Evolutionary conservation across 2,329 filamentous ascomycete species (phyloP), one percentile per base, ranked within the genome.

Genomic region (Ascochyta fabae): DNA sequence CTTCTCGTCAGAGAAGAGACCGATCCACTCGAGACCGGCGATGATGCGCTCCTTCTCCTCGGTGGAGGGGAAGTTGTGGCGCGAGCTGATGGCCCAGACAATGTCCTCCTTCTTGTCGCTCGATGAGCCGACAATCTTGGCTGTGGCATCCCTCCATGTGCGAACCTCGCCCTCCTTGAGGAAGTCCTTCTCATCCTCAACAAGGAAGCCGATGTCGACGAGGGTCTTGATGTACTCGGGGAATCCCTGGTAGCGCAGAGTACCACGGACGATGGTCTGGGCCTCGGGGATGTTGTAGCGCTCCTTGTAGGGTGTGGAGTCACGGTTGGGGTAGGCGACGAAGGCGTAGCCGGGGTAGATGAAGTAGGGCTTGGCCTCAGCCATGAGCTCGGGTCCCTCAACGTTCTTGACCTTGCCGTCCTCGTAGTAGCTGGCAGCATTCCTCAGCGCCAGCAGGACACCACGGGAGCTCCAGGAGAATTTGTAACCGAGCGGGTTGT

Each of bases 401-500:
- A 80, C 72, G 7, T 79, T 76, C 51, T 89, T 84, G 61, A 89
- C 77, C 80, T 93, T 84, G 70, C 92, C 92, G 64, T 91, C 88
- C 77, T 92, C 80, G 79, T 88, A 94, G 81, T 86, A 93, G 67
- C 85, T 92, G 70, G 91, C 94, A n/a, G 86, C 81, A 80, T 97
- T 97, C 67, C 89, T 81, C 64, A 96, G 84, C 3, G 94, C 93
- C 45, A 98, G 84, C 31, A 98, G 83, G 33, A 97, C 92, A 75
- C 94, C 94, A 52, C 92, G 87, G 61, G 88, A 86, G 29, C 87
- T 80, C 80, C 80, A 83, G 8, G 88, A 92, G 83, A 96, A 95
- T 79, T 96, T 96, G 85, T 96, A 96, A 43, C 93, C 92, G 15
- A 96, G 83, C 26, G 93, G 92, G 81, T 97, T 97, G 77, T 89